Evolutionary conservation across 192 early-diverging fungal species (phyloP), one percentile per base, ranked within the genome.

Genomic region (Coemansia sp.): DNA sequence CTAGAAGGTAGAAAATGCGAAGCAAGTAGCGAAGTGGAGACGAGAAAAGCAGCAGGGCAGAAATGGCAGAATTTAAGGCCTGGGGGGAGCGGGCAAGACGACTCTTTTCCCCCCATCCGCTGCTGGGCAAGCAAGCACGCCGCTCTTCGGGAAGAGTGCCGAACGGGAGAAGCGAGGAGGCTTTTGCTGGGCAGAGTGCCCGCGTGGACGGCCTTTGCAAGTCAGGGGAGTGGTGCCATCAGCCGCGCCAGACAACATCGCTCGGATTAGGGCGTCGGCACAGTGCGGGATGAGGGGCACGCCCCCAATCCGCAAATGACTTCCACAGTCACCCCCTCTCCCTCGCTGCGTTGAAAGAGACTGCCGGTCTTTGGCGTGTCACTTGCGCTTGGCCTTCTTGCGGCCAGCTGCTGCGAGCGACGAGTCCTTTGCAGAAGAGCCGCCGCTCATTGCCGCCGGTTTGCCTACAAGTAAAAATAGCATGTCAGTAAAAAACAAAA

Each of bases 311-410:
- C 52, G 52, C 52, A 55, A 55, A 31, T 29, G 52, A 55, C 52
- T 55, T 24, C 27, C 52, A 55, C 47, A 50, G 47, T 50, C 47
- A 22, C n/a, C n/a, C 22, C 41, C 18, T 18, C 47, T 9, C 47
- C n/a, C 18, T 20, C 52, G 47, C n/a, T 22, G 47, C 47, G 20
- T 18, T 50, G 47, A 22, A 50, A 50, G 47, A 50, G 47, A 50
- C 47, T 20, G 9, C 47, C 22, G 18, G 47, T 22, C 18, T 22
- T n/a, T n/a, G 31, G n/a, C 29, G 38, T 44, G 20, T 44, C 43
- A 69, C 33, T 73, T 73, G 24, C 71, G 71, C 66, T 64, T 68
- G 38, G 38, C 7, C 72, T 68, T 72, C 36, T 58, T 74, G 72
- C 72, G 72, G 64, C 38, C 33, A 34, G 57, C 57, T 27, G 68